Base-by-base conservation (phyloP, 1,284 basidiomycete genomes). In the Boletus smithii region DNA sequence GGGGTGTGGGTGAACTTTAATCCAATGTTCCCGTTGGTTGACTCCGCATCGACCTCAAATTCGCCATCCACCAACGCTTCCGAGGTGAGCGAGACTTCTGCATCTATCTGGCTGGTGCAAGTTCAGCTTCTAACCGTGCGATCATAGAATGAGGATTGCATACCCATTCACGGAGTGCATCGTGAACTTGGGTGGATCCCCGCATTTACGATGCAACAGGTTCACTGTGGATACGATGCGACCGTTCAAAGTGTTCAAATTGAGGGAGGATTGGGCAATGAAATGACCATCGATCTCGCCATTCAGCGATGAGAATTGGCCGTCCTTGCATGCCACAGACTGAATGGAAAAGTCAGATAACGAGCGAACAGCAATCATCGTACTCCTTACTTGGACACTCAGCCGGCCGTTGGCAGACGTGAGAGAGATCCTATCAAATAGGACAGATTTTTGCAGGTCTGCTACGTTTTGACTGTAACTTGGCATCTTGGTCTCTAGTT, bases 231-330 rank as follows among this genome's bases (percentile, higher is more conserved):
- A 63, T 10, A 62, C 42, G 44, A 80, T 71, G n/a, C 30, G 51
- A 4, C 61, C 66, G 50, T 75, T 75, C 23, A 61, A 48, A 2
- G 73, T 73, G 16, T 42, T 22, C 17, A 81, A 51, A 3, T 53
- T 54, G 14, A 80, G 65, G 7, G 53, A 55, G 1, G 61, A 62
- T 7, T 64, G 57, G 10, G 62, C 55, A 23, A 66, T 67, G 62
- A 72, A 76, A n/a, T 61, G 60, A 17, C 78, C 80, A 5, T 60
- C 50, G 49, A 80, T 72, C 10, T 55, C 50, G 18, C 65, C 67
- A 32, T 75, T 71, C 1, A 60, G 33, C 1, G 69, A 66, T 13
- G 51, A 47, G 34, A 78, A 50, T 5, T 27, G 42, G 9, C 64
- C 68, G 8, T 55, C 48, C 2, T 63, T 57, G 0, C 65, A 67